These are phyloP conservation scores for Cladophialophora yegresii DNA, from an alignment of 2,329 filamentous ascomycete genomes.

Conservation along the genomic window DNA sequence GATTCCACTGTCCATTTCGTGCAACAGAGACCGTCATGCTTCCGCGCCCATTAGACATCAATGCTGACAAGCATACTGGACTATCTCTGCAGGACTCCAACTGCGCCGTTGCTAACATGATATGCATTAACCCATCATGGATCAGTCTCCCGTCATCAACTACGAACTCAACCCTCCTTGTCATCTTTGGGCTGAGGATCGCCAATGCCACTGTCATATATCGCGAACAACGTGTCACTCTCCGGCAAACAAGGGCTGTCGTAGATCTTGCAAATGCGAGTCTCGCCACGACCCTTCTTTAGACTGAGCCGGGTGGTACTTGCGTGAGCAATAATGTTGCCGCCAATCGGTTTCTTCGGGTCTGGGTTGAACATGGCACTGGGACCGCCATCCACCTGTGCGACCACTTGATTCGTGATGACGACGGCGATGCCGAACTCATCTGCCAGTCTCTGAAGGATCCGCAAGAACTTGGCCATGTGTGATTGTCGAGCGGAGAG, in stretches of 20 bases:
- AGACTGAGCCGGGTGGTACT: conserved; percentile 92
- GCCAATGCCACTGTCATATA: conserved; percentile 94
- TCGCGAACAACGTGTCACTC: conserved; percentile 94
- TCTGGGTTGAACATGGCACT: conserved; percentile 99
- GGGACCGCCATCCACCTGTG: conserved; percentile 94
- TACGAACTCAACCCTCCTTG: conserved; percentile 59
- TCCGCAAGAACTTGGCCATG: conserved; percentile 54
- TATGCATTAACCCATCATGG: background rate
- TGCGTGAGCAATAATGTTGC: conserved; percentile 97
- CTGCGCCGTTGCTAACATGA: conserved; percentile 6
- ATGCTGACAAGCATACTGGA: background rate
- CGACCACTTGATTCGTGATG: conserved; percentile 98
- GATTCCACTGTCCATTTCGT: background rate
- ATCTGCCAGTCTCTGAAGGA: conserved; percentile 57
- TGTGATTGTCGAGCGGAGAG: conserved; percentile 80
- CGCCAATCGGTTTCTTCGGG: conserved; percentile 97
- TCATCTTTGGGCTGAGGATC: conserved; percentile 97
- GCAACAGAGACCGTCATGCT: background rate
- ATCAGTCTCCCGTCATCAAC: background rate
- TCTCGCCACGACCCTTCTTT: conserved; percentile 94
- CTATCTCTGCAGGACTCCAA: background rate
- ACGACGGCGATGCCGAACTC: conserved; percentile 96
- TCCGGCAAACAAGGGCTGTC: conserved; percentile 96
- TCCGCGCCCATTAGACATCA: background rate
- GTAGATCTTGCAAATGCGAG: conserved; percentile 97